These are phyloP conservation scores for Aegilops speltoides DNA, from an alignment of 176 grass and related monocot species.

Conservation along the genomic window DNA sequence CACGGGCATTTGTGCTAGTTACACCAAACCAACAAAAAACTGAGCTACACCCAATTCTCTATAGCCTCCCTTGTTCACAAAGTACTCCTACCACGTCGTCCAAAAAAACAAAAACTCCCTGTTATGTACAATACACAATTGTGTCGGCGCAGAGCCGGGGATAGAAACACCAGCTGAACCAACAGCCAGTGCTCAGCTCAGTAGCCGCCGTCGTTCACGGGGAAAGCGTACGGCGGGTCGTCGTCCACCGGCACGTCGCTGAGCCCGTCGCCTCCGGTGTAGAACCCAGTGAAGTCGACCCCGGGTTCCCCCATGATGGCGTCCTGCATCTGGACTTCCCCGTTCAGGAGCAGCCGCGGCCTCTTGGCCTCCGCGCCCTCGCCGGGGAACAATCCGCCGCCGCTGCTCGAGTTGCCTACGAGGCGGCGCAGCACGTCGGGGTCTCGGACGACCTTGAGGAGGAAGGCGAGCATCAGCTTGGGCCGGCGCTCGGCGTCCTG, in stretches of 20 bases:
- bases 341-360: conserved; percentile 33
- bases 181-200: neutral
- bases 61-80: too few species aligned
- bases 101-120: too few species aligned
- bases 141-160: neutral
- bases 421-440: conserved; percentile 56
- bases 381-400: too few species aligned
- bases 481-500: conserved; percentile 71
- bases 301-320: neutral
- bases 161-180: neutral
- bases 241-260: neutral
- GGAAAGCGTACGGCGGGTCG: conserved; percentile 35
- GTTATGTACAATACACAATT: neutral
- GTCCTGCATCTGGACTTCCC: neutral
- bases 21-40: too few species aligned
- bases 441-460: conserved; percentile 69
- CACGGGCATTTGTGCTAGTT: too few species aligned
- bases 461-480: conserved; percentile 83
- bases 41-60: too few species aligned
- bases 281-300: conserved; percentile 29
- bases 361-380: conserved; percentile 25
- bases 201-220: conserved; percentile 30
- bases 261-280: conserved; percentile 25
- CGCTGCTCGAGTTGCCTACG: neutral
- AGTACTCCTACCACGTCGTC: too few species aligned